Evolutionary conservation across 148 eudicot genomes (phyloP).

Genomic region (Hydrangea macrophylla): DNA sequence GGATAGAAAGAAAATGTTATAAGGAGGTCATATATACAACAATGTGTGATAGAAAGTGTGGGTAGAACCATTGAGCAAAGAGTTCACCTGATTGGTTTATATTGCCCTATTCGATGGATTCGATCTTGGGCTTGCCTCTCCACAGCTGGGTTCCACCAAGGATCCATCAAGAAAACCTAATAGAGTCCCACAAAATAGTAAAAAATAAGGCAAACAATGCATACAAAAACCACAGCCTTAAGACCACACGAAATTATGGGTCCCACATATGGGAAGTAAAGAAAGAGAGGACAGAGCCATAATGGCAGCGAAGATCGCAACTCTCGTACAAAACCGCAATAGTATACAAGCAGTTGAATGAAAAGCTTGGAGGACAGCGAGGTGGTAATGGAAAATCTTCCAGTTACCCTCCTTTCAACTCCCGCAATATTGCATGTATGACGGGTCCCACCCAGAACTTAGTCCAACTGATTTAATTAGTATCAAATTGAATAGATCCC

Average conservation of each 20-base stretch:
- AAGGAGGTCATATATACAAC: not conserved
- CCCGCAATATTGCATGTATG: no score
- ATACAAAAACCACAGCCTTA: no score
- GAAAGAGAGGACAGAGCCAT: not conserved
- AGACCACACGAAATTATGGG: no score
- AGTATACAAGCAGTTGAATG: no score
- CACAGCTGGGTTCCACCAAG: slow-evolving; percentile 98
- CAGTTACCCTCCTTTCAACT: no score
- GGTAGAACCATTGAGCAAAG: not conserved
- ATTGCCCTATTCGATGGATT: slow-evolving; percentile 91
- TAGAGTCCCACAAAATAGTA: slow-evolving; percentile 2
- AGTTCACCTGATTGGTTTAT: slow-evolving; percentile 76
- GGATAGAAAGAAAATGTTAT: not conserved
- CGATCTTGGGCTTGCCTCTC: slow-evolving; percentile 97
- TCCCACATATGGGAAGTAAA: not conserved
- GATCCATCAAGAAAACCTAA: slow-evolving; percentile 98
- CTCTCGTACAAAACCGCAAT: not conserved
- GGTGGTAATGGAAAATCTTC: no score
- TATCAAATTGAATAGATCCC: no score
- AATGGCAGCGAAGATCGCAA: not conserved
- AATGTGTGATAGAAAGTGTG: not conserved
- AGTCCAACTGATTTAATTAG: no score
- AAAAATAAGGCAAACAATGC: not conserved
- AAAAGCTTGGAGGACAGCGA: no score
- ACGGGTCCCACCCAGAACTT: no score